Evolutionary conservation across 2,329 filamentous ascomycete species (phyloP), one percentile per base, ranked within the genome.

Genomic region (Alternaria sp.): DNA sequence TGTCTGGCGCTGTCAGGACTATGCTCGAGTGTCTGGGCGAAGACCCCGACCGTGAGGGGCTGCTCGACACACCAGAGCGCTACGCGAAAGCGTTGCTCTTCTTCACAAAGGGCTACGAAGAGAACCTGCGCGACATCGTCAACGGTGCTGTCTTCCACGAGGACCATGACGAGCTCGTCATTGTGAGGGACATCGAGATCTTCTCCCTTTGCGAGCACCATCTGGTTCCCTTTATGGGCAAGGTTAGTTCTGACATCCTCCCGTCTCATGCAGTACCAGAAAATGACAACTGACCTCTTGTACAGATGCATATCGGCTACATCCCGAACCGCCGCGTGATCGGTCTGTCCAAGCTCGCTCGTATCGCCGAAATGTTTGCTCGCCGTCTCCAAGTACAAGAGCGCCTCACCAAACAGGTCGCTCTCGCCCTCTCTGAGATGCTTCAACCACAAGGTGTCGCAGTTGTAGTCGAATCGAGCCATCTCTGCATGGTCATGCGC

Each of bases 401-500:
- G 79, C 90, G 95, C 34, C 85, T 99, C 34, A 99, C 95, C 25
- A 97, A 96, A 79, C 94, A 99, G 79, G 94, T 99, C 14, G 95
- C 95, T 20, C 88, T 97, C 64, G 94, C 95, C 16, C 90, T 99
- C 64, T 93, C 93, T 9, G 94, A 98, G 74, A 90, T 98, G 12
- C 85, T 99, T 49, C 91, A 96, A 78, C 95, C 95, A 2, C 93
- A 96, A 76, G 95, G 95, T 48, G 94, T 99, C 2, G 94, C 92
- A 20, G 95, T 99, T 3, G 94, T 99, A 61, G 97, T 99, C 90
- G 95, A 99, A 76, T 96, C 92, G 14, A 94, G 89, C 74, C 95
- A 99, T 81, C 84, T 98, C 48, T 99, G 95, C 84, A 99, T 98
- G 94, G 93, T 97, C 16, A 98, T 97, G 94, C 89, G 95, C 48